Base-by-base conservation (phyloP, 2,329 filamentous ascomycete genomes). In the Cyanodermella asteris region DNA sequence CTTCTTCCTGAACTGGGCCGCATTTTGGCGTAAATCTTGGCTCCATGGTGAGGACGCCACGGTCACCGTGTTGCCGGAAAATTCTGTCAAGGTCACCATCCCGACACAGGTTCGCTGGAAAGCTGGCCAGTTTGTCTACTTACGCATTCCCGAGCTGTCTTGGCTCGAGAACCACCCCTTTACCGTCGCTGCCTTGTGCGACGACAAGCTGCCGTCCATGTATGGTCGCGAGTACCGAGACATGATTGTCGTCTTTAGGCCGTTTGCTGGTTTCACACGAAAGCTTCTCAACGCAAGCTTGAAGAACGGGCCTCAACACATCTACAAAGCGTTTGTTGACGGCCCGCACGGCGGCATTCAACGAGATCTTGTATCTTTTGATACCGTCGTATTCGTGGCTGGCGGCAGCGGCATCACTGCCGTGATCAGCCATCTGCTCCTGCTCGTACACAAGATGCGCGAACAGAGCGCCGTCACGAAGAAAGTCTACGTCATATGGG, bases 301-400 rank as follows among this genome's bases (percentile, higher is more conserved):
- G 20, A 69, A 77, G 30, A 78, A 87, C 38, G 81, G 81, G 0
- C 82, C 81, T 1, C 84, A 80, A 51, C 78, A 87, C 44, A 91
- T 80, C 0, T 93, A 91, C 42, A 69, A 80, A 8, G 81, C 84
- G 2, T 91, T 91, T 42, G 57, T 94, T 4, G 84, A 94, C 41
- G 84, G 84, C 0, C 87, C 87, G 0, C 94, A 94, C 35, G 87
- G 87, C 26, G 84, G 84, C 28, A 91, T 91, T 78, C 72, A 77
- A 31, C 66, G 81, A 27, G 76, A 84, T 32, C 61, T 94, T 34
- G 75, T 82, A 23, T 77, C 82, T 2, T 94, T 94, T 38, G 84
- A 94, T 36, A 84, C 84, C 11, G 81, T 87, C 27, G 72, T 94
- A 19, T 62, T 94, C 27, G 81, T 94, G 38, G 84, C 84, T 1